Evolutionary conservation across 1,284 basidiomycete genomes (phyloP).

Genomic region (Termitomyces sp.): DNA sequence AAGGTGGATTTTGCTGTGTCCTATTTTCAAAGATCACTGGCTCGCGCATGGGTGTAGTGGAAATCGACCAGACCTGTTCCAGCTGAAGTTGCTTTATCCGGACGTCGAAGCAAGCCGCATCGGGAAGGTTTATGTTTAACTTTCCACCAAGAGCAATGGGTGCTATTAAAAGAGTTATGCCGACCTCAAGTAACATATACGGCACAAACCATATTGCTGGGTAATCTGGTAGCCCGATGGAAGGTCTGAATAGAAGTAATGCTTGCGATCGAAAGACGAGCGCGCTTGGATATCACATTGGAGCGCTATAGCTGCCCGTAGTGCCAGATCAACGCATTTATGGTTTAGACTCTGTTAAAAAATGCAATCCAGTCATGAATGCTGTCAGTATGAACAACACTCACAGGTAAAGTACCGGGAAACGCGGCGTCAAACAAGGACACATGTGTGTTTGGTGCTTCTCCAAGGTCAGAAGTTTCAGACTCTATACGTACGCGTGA

Average conservation of each 20-base stretch:
- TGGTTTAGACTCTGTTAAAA: constrained; percentile 67
- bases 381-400: constrained; percentile 20
- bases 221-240: constrained; percentile 97
- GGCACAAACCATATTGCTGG: constrained; percentile 68
- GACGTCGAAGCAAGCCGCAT: constrained; percentile 43
- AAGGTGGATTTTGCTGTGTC: constrained; percentile 93
- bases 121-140: constrained; percentile 52
- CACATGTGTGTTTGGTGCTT: constrained; percentile 72
- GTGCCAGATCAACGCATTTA: constrained; percentile 76
- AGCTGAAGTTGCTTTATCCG: constrained; percentile 93
- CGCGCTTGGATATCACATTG: constrained; percentile 63
- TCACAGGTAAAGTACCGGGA: constrained; percentile 88
- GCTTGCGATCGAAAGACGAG: constrained; percentile 94
- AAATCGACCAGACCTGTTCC: constrained; percentile 70
- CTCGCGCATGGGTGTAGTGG: neutral
- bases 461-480: constrained; percentile 46
- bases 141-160: constrained; percentile 76
- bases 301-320: constrained; percentile 82
- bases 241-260: constrained; percentile 97
- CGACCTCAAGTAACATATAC: constrained; percentile 21
- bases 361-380: constrained; percentile 1
- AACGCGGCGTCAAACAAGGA: constrained; percentile 85
- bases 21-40: constrained; percentile 34
- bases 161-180: constrained; percentile 33
- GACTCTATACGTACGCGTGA: constrained; percentile 35